Evolutionary conservation across 1,284 basidiomycete genomes (phyloP).

Genomic region (Termitomyces sp.): DNA sequence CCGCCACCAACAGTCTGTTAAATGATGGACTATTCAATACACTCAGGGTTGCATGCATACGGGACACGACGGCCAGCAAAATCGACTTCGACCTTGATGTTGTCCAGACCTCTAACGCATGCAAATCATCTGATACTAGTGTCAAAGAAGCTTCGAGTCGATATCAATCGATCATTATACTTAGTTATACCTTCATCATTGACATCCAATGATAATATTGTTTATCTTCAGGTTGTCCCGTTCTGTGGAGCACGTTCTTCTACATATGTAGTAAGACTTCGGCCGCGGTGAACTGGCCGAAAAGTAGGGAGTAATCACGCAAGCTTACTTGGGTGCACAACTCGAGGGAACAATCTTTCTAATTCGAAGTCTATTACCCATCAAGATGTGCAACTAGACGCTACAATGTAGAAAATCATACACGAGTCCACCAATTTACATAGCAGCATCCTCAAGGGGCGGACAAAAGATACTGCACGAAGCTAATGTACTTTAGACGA

Average conservation of each 20-base stretch:
- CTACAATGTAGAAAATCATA: constrained; percentile 2
- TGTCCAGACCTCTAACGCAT: not conserved
- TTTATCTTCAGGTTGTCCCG: too few relatives aligned
- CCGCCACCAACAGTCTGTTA: not conserved
- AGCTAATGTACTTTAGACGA: constrained; percentile 8
- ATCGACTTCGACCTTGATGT: not conserved
- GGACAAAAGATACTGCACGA: constrained; percentile 4
- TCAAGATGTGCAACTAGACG: constrained; percentile 2
- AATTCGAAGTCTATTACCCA: not conserved
- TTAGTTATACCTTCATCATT: too few relatives aligned
- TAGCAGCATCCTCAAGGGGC: constrained; percentile 2
- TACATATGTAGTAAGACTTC: too few relatives aligned
- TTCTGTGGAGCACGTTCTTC: too few relatives aligned
- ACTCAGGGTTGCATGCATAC: not conserved
- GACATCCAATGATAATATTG: too few relatives aligned
- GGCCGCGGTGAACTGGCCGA: too few relatives aligned
- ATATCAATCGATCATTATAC: not conserved
- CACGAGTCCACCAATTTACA: constrained; percentile 6
- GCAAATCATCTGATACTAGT: not conserved
- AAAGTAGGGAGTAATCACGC: not conserved
- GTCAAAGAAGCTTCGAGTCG: not conserved
- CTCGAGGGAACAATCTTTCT: not conserved
- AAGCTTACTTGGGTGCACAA: not conserved
- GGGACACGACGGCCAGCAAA: not conserved
- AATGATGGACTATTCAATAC: not conserved